Evolutionary conservation across 1,139 yeast species (phyloP).

Genomic region (Meyerozyma sp.): DNA sequence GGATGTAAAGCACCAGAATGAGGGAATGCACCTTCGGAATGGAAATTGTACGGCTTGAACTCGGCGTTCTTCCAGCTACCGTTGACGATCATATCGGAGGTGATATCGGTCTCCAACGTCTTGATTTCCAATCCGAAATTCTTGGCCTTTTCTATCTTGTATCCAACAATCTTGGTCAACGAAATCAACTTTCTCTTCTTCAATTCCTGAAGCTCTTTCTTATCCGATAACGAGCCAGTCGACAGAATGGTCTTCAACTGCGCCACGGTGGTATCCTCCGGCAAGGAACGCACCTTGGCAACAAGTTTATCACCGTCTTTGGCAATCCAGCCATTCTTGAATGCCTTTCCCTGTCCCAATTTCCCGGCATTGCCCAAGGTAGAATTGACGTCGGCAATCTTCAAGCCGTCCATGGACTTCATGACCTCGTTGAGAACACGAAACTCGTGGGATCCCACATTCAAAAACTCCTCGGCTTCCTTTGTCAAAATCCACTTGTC

Average conservation of each 20-base stretch:
- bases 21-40: conserved; percentile 88
- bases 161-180: conserved; percentile 71
- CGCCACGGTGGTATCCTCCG: conserved; percentile 63
- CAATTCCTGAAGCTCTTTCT: conserved; percentile 73
- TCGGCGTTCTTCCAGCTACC: conserved; percentile 81
- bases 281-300: conserved; percentile 46
- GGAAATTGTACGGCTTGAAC: conserved; percentile 93
- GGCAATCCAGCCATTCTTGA: conserved; percentile 93
- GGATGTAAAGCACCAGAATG: conserved; percentile 95
- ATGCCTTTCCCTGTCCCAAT: conserved; percentile 97
- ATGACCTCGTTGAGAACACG: conserved; percentile 74
- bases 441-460: conserved; percentile 85
- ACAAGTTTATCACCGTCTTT: conserved; percentile 81
- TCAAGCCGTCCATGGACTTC: conserved; percentile 70
- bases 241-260: conserved; percentile 55
- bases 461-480: conserved; percentile 78
- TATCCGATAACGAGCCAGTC: conserved; percentile 53
- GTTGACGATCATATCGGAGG: conserved; percentile 79
- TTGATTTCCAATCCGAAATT: conserved; percentile 79
- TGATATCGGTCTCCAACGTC: conserved; percentile 86
- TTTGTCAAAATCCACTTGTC: conserved; percentile 72
- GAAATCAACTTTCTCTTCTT: conserved; percentile 87
- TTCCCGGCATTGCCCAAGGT: conserved; percentile 80
- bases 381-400: conserved; percentile 72
- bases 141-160: conserved; percentile 70